phyloP scores from a whole-genome alignment of 257 asterid species.

The Voacanga thouarsii region DNA sequence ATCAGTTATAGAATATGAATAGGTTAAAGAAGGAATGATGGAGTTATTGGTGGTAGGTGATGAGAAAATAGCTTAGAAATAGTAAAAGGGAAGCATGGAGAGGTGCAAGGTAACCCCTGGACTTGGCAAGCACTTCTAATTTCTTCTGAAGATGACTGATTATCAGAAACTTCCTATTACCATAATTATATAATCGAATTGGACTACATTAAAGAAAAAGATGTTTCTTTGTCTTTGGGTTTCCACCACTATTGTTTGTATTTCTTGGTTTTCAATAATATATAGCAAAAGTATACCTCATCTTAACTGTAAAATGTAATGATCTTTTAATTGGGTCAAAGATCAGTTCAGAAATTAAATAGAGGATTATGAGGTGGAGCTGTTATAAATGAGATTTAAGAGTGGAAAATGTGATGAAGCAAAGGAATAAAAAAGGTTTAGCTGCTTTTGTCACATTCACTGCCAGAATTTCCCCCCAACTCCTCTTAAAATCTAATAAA shows the following conservation, averaged over 20 bases:
- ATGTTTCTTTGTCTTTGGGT: neutral
- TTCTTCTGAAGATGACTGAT: no score
- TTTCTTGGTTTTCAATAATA: neutral
- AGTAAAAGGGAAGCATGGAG: slow-evolving; percentile 60
- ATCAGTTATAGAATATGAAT: slow-evolving; percentile 44
- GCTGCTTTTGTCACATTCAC: no score
- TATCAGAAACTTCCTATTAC: slow-evolving; percentile 9
- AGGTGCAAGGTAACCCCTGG: slow-evolving; percentile 40
- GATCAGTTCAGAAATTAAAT: slow-evolving; percentile 1
- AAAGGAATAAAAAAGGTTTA: no score
- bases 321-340: slow-evolving; percentile 7
- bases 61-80: slow-evolving; percentile 53
- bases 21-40: slow-evolving; percentile 47
- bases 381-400: slow-evolving; percentile 8
- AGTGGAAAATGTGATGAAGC: slow-evolving; percentile 1
- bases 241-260: neutral
- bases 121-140: no score
- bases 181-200: neutral
- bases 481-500: no score
- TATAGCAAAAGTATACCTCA: neutral
- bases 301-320: neutral
- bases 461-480: no score
- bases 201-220: neutral
- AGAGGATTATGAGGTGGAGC: slow-evolving; percentile 4
- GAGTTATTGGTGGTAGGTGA: slow-evolving; percentile 77